A percentile compares a stretch with the other conserved stretches of the same genome.
These are phyloP conservation scores for Elsinoe batatas DNA, from an alignment of 2,329 filamentous ascomycete genomes.

Conservation along the genomic window DNA sequence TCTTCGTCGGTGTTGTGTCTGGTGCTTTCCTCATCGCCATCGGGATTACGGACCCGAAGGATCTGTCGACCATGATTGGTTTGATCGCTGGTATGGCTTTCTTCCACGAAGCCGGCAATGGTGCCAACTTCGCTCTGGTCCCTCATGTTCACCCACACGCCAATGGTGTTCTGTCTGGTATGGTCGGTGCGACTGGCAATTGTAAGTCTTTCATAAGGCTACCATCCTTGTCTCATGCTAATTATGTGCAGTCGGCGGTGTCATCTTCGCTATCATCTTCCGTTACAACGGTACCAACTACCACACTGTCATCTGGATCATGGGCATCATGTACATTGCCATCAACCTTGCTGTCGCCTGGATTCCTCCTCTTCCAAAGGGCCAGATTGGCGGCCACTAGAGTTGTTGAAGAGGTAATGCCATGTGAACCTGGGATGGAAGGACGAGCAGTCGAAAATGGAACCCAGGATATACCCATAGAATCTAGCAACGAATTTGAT, in stretches of 20 bases:
- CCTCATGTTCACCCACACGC: slow-evolving; percentile 71
- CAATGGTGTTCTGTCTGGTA: slow-evolving; percentile 65
- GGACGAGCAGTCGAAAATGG: background rate
- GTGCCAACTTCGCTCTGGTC: slow-evolving; percentile 74
- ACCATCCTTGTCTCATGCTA: slow-evolving; percentile 37
- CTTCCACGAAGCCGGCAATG: slow-evolving; percentile 72
- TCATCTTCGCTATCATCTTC: slow-evolving; percentile 72
- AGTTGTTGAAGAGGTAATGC: background rate
- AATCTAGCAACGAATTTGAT: background rate
- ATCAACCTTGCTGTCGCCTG: slow-evolving; percentile 55
- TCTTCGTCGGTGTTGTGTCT: slow-evolving; percentile 44
- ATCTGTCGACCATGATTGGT: slow-evolving; percentile 58
- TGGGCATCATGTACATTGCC: slow-evolving; percentile 60
- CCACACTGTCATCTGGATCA: slow-evolving; percentile 63
- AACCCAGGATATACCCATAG: background rate
- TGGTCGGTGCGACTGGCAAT: slow-evolving; percentile 69
- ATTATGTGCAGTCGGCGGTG: slow-evolving; percentile 50
- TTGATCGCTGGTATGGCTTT: slow-evolving; percentile 64
- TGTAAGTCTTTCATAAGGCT: background rate
- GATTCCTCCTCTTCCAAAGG: slow-evolving; percentile 47
- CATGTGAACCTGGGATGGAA: background rate
- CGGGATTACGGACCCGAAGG: slow-evolving; percentile 49
- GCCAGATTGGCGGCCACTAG: slow-evolving; percentile 35
- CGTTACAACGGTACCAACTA: slow-evolving; percentile 60
- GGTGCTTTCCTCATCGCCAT: slow-evolving; percentile 50